Evolutionary conservation across 2,329 filamentous ascomycete species (phyloP), one percentile per base, ranked within the genome.

Genomic region (Capronia coronata): DNA sequence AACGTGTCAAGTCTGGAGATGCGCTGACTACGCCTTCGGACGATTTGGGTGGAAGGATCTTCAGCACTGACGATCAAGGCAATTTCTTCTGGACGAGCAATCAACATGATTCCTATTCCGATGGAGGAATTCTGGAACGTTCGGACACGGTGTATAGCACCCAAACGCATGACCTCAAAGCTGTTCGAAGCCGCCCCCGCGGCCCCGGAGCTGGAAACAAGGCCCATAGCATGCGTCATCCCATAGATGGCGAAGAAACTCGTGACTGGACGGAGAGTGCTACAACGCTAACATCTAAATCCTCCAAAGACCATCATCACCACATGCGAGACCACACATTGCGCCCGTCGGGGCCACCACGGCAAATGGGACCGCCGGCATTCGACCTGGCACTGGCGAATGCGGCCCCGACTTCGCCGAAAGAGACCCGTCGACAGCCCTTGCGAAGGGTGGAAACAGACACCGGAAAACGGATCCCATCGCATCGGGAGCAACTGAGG

Each of bases 1-100:
- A 95, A 65, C 79, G 87, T 30, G 81, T 84, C 53, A 88, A 91
- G 63, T 61, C 61, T n/a, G 62, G 60, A 9, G 65, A 68, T 48
- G 62, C 66, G 25, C 52, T 50, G 30, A 43, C 35, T 16, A 47
- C 43, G n/a, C 47, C 54, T n/a, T 29, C 45, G n/a, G 57, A 57
- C 14, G 54, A 55, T n/a, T 30, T 52, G 5, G 56, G 57, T 11
- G 68, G 69, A 16, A 66, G 68, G 62, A 64, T 73, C 47, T 73
- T 72, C 51, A 67, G 67, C 3, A 68, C 65, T 13, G 70, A 73
- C 52, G 68, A 72, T 14, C 69, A 71, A 48, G 71, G 70, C 27
- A 68, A 68, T 21, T 72, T 70, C 59, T 57, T 69, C 19, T 74
- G 71, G 71, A 67, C 68, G 3, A 68, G 65, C 57, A 67, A 66